A percentile compares a stretch with the other conserved stretches of the same genome.
phyloP scores from a whole-genome alignment of 2,329 filamentous ascomycete genomes.

The Cercospora sp. region DNA sequence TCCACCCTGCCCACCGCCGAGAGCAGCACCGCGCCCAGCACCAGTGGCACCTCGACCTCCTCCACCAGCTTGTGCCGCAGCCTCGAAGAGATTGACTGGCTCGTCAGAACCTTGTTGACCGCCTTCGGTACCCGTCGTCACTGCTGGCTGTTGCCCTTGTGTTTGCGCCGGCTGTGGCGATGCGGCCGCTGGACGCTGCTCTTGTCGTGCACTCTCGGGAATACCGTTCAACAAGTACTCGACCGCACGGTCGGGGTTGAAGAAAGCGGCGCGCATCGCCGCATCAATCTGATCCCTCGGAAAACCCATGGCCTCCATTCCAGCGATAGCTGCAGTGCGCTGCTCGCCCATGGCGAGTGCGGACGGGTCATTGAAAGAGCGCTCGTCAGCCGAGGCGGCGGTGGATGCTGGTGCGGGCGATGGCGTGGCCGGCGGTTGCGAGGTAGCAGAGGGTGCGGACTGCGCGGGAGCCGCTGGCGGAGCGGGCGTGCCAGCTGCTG shows the following conservation, averaged over 20 bases:
- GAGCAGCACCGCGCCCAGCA: conserved; percentile 40
- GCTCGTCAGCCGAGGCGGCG: conserved; percentile 40
- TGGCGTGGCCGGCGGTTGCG: conserved; percentile 53
- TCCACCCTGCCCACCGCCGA: conserved; percentile 39
- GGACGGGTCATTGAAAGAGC: conserved; percentile 68
- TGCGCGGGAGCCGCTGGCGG: conserved; percentile 59
- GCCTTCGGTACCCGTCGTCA: conserved; percentile 59
- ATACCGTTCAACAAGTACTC: conserved; percentile 95
- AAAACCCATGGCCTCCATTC: conserved; percentile 98
- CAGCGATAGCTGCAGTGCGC: conserved; percentile 76
- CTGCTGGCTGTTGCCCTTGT: conserved; percentile 41
- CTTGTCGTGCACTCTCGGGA: conserved; percentile 76
- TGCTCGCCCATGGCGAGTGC: conserved; percentile 84
- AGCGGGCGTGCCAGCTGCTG: conserved; percentile 39
- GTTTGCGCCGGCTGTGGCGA: conserved; percentile 33
- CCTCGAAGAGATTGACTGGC: conserved; percentile 86
- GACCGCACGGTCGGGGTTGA: conserved; percentile 94
- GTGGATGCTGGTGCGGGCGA: conserved; percentile 51
- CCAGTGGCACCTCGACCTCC: conserved; percentile 47
- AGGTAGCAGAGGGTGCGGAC: conserved; percentile 53
- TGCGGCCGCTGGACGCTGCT: conserved; percentile 58
- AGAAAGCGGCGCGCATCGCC: conserved; percentile 94
- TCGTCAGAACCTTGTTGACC: conserved; percentile 74
- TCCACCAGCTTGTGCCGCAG: conserved; percentile 47
- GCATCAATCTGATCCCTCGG: conserved; percentile 82